A percentile compares a stretch with the other conserved stretches of the same genome.
phyloP scores from a whole-genome alignment of 768 basidiomycete genomes.

The Lactarius pseudohatsudake region DNA sequence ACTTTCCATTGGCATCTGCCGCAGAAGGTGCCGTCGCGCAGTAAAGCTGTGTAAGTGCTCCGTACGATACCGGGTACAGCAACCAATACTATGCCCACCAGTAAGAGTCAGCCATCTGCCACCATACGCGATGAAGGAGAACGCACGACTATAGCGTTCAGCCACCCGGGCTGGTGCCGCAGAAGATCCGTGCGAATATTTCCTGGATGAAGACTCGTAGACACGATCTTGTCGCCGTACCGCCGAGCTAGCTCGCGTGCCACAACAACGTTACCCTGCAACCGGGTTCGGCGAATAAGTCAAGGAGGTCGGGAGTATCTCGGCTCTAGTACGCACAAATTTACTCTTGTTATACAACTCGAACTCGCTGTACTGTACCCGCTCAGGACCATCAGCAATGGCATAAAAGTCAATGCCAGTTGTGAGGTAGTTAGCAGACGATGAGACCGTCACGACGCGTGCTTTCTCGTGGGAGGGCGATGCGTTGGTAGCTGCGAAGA shows the following conservation, averaged over 20 bases:
- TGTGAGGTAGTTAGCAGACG: slow-evolving; percentile 39
- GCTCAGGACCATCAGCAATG: slow-evolving; percentile 33
- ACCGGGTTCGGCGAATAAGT: neutral
- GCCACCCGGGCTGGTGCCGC: slow-evolving; percentile 9
- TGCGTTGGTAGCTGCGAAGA: slow-evolving; percentile 42
- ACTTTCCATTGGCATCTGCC: slow-evolving; percentile 40
- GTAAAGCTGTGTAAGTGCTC: slow-evolving; percentile 47
- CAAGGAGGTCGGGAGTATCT: neutral
- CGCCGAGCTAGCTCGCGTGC: slow-evolving; percentile 48
- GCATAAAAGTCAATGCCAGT: slow-evolving; percentile 42
- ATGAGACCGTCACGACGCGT: slow-evolving; percentile 51
- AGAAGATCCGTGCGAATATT: slow-evolving; percentile 21
- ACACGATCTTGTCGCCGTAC: slow-evolving; percentile 48
- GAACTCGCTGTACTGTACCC: slow-evolving; percentile 25
- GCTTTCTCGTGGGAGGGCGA: slow-evolving; percentile 42
- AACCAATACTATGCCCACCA: neutral
- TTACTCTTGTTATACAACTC: slow-evolving; percentile 41
- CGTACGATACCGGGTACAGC: slow-evolving; percentile 29
- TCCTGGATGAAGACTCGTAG: slow-evolving; percentile 46
- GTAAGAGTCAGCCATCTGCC: neutral
- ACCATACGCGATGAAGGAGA: neutral
- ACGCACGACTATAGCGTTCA: neutral
- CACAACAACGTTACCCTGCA: slow-evolving; percentile 43
- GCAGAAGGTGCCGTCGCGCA: slow-evolving; percentile 45
- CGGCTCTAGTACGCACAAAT: slow-evolving; percentile 38